Evolutionary conservation across 169 alveolate species (phyloP).

Genomic region (Plasmodium relictum): DNA sequence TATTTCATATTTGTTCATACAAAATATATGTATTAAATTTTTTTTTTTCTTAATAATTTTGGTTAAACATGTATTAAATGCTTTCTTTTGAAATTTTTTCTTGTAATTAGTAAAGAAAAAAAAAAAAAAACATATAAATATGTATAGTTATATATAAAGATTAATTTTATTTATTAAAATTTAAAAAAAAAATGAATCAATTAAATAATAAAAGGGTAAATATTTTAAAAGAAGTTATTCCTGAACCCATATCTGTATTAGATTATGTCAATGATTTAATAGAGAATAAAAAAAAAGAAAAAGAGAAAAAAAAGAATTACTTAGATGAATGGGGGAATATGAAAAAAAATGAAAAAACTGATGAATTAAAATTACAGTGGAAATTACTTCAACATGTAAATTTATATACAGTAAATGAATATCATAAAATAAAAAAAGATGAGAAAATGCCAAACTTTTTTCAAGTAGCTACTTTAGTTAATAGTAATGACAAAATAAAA

Average conservation of each 20-base stretch:
- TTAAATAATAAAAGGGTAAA: neutral
- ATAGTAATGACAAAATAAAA: slow-evolving; percentile 61
- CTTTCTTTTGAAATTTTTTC: no score
- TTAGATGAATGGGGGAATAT: slow-evolving; percentile 72
- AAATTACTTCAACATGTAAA: slow-evolving; percentile 67
- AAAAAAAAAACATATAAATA: neutral
- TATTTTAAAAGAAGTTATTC: slow-evolving; percentile 20
- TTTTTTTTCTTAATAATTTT: no score
- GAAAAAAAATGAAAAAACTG: slow-evolving; percentile 68
- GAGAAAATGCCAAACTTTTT: slow-evolving; percentile 76
- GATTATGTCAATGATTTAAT: slow-evolving; percentile 55
- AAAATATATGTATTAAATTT: no score
- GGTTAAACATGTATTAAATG: no score
- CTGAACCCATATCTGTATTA: slow-evolving; percentile 62
- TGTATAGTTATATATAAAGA: no score
- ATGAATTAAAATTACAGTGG: slow-evolving; percentile 74
- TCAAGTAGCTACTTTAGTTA: slow-evolving; percentile 76
- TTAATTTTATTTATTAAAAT: neutral
- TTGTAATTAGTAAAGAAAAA: neutral
- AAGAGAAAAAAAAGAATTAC: slow-evolving; percentile 25
- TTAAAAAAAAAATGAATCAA: neutral
- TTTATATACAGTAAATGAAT: slow-evolving; percentile 40
- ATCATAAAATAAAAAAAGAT: slow-evolving; percentile 71
- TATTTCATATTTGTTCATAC: no score
- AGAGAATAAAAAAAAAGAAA: slow-evolving; percentile 26